phyloP scores from a whole-genome alignment of 305 asterid genomes.

The Andrographis paniculata region DNA sequence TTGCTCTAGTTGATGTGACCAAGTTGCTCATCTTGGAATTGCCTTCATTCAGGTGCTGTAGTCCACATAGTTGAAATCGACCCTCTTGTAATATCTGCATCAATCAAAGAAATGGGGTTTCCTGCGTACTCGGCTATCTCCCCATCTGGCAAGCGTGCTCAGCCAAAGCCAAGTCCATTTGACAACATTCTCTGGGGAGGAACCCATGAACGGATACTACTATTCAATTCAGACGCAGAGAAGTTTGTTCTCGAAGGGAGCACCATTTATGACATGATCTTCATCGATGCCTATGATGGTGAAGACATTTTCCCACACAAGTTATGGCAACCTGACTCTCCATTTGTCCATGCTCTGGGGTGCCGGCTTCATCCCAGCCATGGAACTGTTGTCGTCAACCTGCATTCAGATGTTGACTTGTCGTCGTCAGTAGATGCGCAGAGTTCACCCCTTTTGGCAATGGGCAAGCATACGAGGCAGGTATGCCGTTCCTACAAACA shows the following conservation, averaged over 20 bases:
- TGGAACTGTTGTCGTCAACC: slow-evolving; percentile 80
- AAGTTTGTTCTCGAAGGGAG: slow-evolving; percentile 46
- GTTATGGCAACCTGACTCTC: slow-evolving; percentile 57
- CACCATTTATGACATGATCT: slow-evolving; percentile 56
- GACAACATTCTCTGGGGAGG: slow-evolving; percentile 72
- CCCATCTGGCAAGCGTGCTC: slow-evolving; percentile 36
- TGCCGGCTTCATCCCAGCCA: slow-evolving; percentile 60
- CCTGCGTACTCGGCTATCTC: slow-evolving; percentile 55
- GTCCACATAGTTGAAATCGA: slow-evolving; percentile 78
- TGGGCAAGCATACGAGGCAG: slow-evolving; percentile 43
- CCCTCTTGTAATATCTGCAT: slow-evolving; percentile 71
- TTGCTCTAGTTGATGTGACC: slow-evolving; percentile 4
- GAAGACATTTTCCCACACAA: slow-evolving; percentile 68
- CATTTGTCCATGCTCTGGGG: slow-evolving; percentile 48
- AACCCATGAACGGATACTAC: slow-evolving; percentile 54
- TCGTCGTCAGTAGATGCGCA: slow-evolving; percentile 17
- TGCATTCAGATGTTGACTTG: slow-evolving; percentile 54
- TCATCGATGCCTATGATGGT: slow-evolving; percentile 79
- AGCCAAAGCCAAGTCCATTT: slow-evolving; percentile 27
- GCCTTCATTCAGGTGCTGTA: slow-evolving; percentile 57
- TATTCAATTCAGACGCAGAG: slow-evolving; percentile 66
- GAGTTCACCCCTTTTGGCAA: slow-evolving; percentile 19
- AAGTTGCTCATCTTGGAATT: slow-evolving; percentile 3
- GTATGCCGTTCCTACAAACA: slow-evolving; percentile 49
- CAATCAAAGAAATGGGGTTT: slow-evolving; percentile 79